Evolutionary conservation across 352 stramenopile genomes (phyloP), one percentile per base, ranked within the genome.

Genomic region (Phytophthora ramorum): DNA sequence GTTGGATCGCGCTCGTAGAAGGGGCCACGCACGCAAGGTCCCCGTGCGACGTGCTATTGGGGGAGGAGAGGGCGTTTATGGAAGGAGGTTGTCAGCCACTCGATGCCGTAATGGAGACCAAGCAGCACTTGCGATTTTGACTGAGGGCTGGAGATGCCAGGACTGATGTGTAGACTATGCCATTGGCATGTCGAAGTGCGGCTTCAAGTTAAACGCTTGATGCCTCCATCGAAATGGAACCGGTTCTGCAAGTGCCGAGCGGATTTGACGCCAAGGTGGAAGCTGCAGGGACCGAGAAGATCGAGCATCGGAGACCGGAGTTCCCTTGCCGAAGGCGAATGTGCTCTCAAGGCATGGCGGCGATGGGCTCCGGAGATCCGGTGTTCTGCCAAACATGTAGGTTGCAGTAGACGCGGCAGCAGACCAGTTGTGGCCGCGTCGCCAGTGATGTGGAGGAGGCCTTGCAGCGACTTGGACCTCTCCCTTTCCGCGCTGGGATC

Each of bases 11-110:
- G 14, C 3, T 43, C 37, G 37, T 17, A 43, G 14, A 43, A 43
- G 17, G 16, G 26, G 60, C 34, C 46, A 64, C 65, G 65, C 46
- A 73, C 65, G 59, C 58, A 46, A 37, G 26, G 49, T 51, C 34
- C 34, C 7, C n/a, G 55, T 54, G 40, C 45, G 52, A 58, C 51
- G 46, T 43, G n/a, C 26, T 24, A 65, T 73, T 69, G 65, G 59
- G 20, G 37, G n/a, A 17, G 2, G 17, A 62, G 46, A 62, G 63
- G 43, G 38, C 58, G 38, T 46, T 45, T 48, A 59, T 72, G 64
- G 58, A 73, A 66, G 38, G 47, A 50, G 20, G 38, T 9, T 32
- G 34, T 22, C 19, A 51, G 8, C 40, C 54, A 59, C 19, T 63
- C 45, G 34, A 34, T 9, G 10, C 20, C 17, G 26, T 32, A 38